Conservation (phyloP, 1,139 yeast genomes). For the Arxiozyma heterogenica region DNA sequence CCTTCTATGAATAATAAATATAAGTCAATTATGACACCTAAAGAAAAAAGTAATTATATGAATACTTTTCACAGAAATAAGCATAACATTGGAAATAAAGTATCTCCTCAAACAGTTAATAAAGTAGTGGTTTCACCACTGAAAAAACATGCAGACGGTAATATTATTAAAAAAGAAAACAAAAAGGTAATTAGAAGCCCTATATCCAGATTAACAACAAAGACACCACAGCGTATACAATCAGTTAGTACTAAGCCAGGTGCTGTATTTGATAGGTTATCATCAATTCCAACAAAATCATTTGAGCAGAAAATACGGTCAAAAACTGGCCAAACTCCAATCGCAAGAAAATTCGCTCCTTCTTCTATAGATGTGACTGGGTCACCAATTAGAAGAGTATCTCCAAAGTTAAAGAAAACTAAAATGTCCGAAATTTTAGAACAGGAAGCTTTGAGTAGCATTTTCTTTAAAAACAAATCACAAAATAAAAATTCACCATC, state of each 20-base stretch:
- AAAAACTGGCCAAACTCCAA: slow-evolving; percentile 1
- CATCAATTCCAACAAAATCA: slow-evolving; percentile 27
- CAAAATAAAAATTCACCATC: background rate
- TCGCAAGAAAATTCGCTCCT: background rate
- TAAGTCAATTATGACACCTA: background rate
- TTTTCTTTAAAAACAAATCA: slow-evolving; percentile 17
- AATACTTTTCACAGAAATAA: background rate
- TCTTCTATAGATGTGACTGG: slow-evolving; percentile 25
- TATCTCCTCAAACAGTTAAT: background rate
- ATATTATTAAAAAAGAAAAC: background rate
- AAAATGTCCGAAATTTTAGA: slow-evolving; percentile 18
- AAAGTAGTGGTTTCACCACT: background rate
- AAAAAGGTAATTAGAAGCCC: background rate
- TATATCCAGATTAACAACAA: background rate
- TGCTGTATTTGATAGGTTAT: slow-evolving; percentile 27
- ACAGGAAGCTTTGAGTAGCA: slow-evolving; percentile 25
- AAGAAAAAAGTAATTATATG: background rate
- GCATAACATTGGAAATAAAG: background rate
- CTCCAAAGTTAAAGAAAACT: slow-evolving; percentile 4
- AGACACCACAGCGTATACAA: background rate
- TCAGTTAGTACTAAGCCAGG: background rate
- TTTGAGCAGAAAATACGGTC: slow-evolving; percentile 24
- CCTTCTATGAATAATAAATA: background rate
- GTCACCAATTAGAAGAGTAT: slow-evolving; percentile 19
- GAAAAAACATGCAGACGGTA: background rate